phyloP scores from a whole-genome alignment of 192 early-diverging fungal genomes.

The Backusella morwellensis region DNA sequence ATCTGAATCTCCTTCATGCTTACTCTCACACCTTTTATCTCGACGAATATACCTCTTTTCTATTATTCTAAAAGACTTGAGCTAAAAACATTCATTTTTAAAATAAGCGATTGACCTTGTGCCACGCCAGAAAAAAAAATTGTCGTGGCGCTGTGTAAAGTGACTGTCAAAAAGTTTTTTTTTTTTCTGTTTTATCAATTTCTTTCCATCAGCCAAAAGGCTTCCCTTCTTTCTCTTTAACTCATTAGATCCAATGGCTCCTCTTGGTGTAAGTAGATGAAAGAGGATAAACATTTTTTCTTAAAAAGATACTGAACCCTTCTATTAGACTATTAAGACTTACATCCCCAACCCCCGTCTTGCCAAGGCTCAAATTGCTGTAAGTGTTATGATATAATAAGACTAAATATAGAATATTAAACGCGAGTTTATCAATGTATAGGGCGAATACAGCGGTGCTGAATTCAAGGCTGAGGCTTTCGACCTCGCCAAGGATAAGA shows the following conservation, averaged over 20 bases:
- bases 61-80: neutral
- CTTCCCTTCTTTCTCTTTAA: conserved; percentile 13
- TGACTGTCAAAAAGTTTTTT: conserved; percentile 12
- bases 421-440: neutral
- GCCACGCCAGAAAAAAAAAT: neutral
- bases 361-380: conserved; percentile 57
- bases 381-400: neutral
- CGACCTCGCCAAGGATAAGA: conserved; percentile 70
- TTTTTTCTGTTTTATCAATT: conserved; percentile 7
- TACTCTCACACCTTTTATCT: neutral
- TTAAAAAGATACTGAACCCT: neutral
- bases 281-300: too few relatives aligned
- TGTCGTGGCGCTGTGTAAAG: neutral
- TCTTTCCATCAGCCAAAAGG: neutral
- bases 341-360: conserved; percentile 74
- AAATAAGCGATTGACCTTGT: neutral
- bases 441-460: conserved; percentile 75
- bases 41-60: neutral
- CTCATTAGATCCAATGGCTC: conserved; percentile 13
- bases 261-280: conserved; percentile 28
- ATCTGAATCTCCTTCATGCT: neutral
- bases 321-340: conserved; percentile 51
- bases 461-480: conserved; percentile 69
- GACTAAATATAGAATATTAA: neutral
- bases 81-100: neutral